Base-by-base conservation (phyloP, 139 green algal species). In the Tetraselmis chui region DNA sequence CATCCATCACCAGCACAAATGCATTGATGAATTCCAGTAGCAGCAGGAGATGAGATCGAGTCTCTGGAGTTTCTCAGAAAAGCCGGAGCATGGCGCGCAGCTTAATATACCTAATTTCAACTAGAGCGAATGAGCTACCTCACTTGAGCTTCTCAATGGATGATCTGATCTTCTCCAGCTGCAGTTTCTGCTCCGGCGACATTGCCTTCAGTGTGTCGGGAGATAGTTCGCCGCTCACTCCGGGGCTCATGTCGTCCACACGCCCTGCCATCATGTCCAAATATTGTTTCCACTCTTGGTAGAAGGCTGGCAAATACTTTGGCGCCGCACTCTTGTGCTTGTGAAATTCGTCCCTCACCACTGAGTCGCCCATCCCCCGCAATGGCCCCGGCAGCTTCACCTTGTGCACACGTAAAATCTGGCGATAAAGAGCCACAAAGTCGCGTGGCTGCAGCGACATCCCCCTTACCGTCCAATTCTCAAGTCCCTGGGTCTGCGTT, bases 271-370 rank as follows among this genome's bases (percentile, higher is more conserved):
- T 81, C 85, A 88, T 89, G 24, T 82, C 76, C 2, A 86, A 27
- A 67, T 97, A 97, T 1, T n/a, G 27, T 5, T 59, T 30, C 94
- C 94, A 97, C 84, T 95, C 86, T 2, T 29, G 0, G 2, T 78
- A 77, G 81, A 97, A 97, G 79, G 89, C 81, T 23, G 74, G 24
- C 93, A 93, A 97, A 83, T 96, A 92, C 24, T 79, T 58, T 0
- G 85, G 22, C 0, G 87, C 92, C 0, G 88, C 92, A 1, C 85
- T 83, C 28, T 92, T 84, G 82, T 95, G 92, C 11, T 59, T 78
- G 1, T 83, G 28, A 31, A 96, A 95, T 87, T 98, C 94, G 1
- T 90, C 82, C 0, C 81, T 59, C 0, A 84, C 87, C 28, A 95
- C 95, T 1, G 75, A 79, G 77, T 97, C 91, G 0, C 93, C 94